Evolutionary conservation across 2,329 filamentous ascomycete species (phyloP), one percentile per base, ranked within the genome.

Genomic region (Neophaeococcomyces mojaviensis): DNA sequence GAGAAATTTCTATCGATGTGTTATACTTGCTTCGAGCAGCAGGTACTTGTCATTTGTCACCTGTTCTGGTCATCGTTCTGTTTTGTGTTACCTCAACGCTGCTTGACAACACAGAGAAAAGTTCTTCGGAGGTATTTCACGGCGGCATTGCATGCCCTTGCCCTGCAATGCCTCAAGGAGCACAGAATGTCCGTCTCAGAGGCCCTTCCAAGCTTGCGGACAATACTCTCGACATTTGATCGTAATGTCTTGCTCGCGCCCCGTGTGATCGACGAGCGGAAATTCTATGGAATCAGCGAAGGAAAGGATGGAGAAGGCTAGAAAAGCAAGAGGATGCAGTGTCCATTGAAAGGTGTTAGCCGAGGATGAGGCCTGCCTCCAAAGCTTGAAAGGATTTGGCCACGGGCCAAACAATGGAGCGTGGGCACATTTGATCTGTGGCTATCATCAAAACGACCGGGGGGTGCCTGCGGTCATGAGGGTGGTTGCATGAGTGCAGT

Each of bases 41-140:
- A 43, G 32, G 42, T 45, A 46, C 34, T 15, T 35, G 13, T 35
- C 33, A 46, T 46, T 46, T 46, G 36, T 46, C 43, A 46, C 20
- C 26, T 32, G 28, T 16, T 46, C 13, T n/a, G 26, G 12, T 20
- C 36, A 46, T 30, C 39, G 15, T 39, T 10, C 15, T 33, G 19
- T 37, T 18, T 37, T 39, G 43, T 46, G 43, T 46, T 24, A 46
- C 43, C 15, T 36, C n/a, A 28, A 26, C 19, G 18, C 8, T 44
- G 41, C 41, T 44, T 26, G 32, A 20, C 18, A 37, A 22, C 32
- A 37, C 33, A 37, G 18, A 13, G 32, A 18, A 28, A 20, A 20
- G n/a, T 22, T 13, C 10, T 28, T 5, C 24, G 37, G 20, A 37
- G 28, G 16, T 16, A 36, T 36, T 22, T 44, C 26, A 37, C 37